Evolutionary conservation across 305 asterid species (phyloP).

Genomic region (Fraxinus floribunda): DNA sequence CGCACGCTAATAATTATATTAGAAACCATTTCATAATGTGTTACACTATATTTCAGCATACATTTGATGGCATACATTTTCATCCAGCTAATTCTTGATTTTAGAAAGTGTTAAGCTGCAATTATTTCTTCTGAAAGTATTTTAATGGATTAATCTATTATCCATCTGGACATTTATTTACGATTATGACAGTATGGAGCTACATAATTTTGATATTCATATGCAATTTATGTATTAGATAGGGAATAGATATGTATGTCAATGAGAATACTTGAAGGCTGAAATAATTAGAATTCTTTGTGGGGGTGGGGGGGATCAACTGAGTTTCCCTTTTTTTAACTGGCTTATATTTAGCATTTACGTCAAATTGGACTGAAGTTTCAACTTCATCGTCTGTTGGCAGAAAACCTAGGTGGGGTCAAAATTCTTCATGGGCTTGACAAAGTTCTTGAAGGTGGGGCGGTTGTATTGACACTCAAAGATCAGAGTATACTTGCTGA

Average conservation of each 20-base stretch:
- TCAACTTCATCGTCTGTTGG: constrained; percentile 19
- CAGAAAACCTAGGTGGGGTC: constrained; percentile 72
- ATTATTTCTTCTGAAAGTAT: constrained; percentile 12
- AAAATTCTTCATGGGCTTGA: constrained; percentile 91
- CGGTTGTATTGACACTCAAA: constrained; percentile 88
- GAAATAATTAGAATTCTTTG: background rate
- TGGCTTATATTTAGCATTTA: constrained; percentile 11
- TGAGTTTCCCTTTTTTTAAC: background rate
- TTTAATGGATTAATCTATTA: background rate
- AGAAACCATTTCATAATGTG: background rate
- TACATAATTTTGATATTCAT: background rate
- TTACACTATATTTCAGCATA: background rate
- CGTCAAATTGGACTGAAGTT: constrained; percentile 22
- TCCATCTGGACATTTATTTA: constrained; percentile 17
- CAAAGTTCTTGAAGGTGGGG: constrained; percentile 93
- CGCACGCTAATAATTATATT: background rate
- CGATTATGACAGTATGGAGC: background rate
- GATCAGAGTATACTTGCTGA: constrained; percentile 90
- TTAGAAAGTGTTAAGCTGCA: background rate
- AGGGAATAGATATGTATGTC: background rate
- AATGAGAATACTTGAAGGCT: background rate
- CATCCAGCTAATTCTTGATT: background rate
- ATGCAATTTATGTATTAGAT: background rate
- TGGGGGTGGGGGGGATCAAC: background rate
- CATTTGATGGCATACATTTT: constrained; percentile 1